Evolutionary conservation across 495 filamentous ascomycete species (phyloP).

Genomic region (Zalerion maritima): DNA sequence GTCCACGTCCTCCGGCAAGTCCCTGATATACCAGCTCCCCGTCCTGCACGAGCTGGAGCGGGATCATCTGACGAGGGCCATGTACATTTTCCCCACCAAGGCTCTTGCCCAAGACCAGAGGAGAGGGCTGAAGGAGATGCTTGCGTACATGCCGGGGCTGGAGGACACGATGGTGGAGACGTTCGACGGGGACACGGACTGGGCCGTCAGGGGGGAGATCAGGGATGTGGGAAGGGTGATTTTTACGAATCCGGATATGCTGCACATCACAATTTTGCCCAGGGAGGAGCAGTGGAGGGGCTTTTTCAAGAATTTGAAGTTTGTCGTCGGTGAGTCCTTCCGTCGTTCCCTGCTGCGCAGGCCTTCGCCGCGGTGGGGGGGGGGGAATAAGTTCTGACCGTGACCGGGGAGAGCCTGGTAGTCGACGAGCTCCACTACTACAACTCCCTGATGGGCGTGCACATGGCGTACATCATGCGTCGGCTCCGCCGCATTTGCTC

Average conservation of each 20-base stretch:
- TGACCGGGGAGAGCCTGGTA: conserved; percentile 3
- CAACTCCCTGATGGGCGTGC: conserved; percentile 85
- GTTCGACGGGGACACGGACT: conserved; percentile 89
- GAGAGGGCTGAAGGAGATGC: conserved; percentile 71
- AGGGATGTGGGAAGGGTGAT: conserved; percentile 85
- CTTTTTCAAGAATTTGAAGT: conserved; percentile 79
- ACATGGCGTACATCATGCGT: conserved; percentile 91
- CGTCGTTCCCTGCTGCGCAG: not conserved
- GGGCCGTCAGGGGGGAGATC: conserved; percentile 60
- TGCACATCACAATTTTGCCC: conserved; percentile 87
- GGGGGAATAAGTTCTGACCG: no score
- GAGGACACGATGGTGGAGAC: conserved; percentile 71
- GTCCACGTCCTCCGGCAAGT: conserved; percentile 92
- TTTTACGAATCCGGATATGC: conserved; percentile 98
- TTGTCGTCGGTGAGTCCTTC: conserved; percentile 54
- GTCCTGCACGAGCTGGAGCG: conserved; percentile 78
- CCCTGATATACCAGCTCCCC: conserved; percentile 89
- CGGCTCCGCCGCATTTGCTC: conserved; percentile 78
- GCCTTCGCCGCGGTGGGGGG: no score
- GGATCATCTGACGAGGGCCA: conserved; percentile 61
- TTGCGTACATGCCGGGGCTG: conserved; percentile 65
- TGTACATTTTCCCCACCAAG: conserved; percentile 99
- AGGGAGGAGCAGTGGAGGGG: conserved; percentile 81
- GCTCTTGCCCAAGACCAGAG: conserved; percentile 91
- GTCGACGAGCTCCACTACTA: conserved; percentile 90